Conservation (phyloP, 176 grass and related monocot species). For the Pontederia paniculata region DNA sequence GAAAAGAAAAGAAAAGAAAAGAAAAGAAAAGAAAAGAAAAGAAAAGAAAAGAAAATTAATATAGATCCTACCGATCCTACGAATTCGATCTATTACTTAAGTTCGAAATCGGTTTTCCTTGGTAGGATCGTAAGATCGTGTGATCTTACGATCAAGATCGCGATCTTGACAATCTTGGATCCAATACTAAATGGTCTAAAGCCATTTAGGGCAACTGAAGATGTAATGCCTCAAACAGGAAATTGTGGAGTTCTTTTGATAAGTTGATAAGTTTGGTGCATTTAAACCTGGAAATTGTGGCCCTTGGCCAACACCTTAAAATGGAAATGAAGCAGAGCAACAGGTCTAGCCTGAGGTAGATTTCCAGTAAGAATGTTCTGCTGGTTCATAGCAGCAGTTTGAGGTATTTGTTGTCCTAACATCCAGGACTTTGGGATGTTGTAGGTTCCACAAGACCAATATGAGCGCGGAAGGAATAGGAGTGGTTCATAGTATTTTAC, state of each 20-base stretch:
- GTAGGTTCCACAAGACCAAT: constrained; percentile 1
- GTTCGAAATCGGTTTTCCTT: too few relatives aligned
- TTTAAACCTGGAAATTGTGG: constrained; percentile 34
- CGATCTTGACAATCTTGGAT: too few relatives aligned
- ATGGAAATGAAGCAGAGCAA: constrained; percentile 28
- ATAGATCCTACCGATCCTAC: too few relatives aligned
- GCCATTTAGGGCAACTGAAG: constrained; percentile 29
- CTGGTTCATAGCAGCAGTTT: constrained; percentile 19
- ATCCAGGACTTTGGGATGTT: constrained; percentile 31
- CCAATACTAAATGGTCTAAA: constrained; percentile 27
- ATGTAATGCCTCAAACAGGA: constrained; percentile 35
- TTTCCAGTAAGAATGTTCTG: constrained; percentile 26
- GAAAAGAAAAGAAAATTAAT: too few relatives aligned
- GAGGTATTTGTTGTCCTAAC: constrained; percentile 23
- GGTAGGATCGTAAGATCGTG: too few relatives aligned
- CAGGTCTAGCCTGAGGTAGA: constrained; percentile 32
- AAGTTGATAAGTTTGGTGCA: constrained; percentile 48
- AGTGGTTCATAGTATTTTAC: constrained; percentile 8
- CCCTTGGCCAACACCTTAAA: constrained; percentile 33
- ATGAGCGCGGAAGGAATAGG: constrained; percentile 27
- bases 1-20: too few relatives aligned
- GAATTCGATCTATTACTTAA: too few relatives aligned
- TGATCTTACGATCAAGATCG: too few relatives aligned
- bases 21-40: too few relatives aligned
- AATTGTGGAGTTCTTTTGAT: constrained; percentile 45